A percentile compares a stretch with the other conserved stretches of the same genome.
Conservation (phyloP, 371 early-diverging fungal genomes). For the Zopfochytrium polystomum region DNA sequence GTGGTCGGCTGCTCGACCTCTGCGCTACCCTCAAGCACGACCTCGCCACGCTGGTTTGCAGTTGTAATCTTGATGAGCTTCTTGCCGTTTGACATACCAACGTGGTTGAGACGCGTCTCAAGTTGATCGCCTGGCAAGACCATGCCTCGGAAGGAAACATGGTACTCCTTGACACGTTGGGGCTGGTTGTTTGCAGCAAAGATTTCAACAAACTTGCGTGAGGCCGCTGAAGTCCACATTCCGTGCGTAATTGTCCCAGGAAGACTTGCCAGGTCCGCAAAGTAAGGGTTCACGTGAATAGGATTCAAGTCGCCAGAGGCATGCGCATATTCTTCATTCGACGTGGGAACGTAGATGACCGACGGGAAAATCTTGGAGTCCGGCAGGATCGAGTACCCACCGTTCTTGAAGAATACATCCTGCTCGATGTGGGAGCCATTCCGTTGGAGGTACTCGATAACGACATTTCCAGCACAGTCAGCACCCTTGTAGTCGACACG, state of each 20-base stretch:
- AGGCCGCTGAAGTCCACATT: constrained; percentile 95
- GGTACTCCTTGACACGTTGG: constrained; percentile 77
- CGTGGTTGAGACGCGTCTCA: constrained; percentile 85
- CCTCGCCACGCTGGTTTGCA: constrained; percentile 78
- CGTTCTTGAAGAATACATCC: constrained; percentile 75
- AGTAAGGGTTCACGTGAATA: constrained; percentile 94
- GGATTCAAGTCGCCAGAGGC: constrained; percentile 93
- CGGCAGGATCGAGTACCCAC: constrained; percentile 92
- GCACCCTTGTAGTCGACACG: constrained; percentile 59
- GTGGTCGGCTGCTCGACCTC: constrained; percentile 91
- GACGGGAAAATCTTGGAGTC: constrained; percentile 78
- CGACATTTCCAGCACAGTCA: constrained; percentile 75
- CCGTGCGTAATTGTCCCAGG: constrained; percentile 96
- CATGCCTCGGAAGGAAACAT: constrained; percentile 79
- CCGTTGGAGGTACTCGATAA: constrained; percentile 77
- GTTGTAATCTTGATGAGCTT: constrained; percentile 93
- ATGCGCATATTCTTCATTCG: constrained; percentile 84
- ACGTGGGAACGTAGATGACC: constrained; percentile 67
- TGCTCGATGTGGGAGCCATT: constrained; percentile 77
- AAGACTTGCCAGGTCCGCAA: constrained; percentile 86
- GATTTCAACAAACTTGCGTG: constrained; percentile 92
- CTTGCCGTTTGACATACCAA: constrained; percentile 95
- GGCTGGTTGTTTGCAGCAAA: constrained; percentile 94
- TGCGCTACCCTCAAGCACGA: constrained; percentile 88
- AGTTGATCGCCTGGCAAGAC: constrained; percentile 84